Evolutionary conservation across 225 moss, liverwort and hornwort genomes (phyloP), one percentile per base, ranked within the genome.

Genomic region (Polytrichum formosum): DNA sequence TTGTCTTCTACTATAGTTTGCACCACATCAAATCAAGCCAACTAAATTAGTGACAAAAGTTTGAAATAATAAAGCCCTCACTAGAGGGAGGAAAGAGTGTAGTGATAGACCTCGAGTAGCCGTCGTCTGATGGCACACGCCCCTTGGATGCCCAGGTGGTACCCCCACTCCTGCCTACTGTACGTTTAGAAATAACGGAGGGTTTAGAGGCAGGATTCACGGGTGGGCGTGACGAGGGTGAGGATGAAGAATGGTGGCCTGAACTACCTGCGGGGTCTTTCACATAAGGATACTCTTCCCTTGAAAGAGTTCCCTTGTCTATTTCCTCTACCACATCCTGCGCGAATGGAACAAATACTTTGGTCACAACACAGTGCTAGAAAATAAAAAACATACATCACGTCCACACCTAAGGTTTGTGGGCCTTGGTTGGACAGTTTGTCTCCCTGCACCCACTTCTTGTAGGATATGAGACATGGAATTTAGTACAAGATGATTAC

Each of bases 311-410:
- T 33, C 87, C 97, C 79, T 94, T 98, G 30, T 84, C 85, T 28
- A 92, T 75, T 67, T 98, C 91, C 77, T 98, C 94, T 66, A 98
- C 82, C 77, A 98, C 68, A 80, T 98, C 94, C 96, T 97, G 84
- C 64, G 73, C 56, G 54, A 28, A 63, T 25, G 20, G 54, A 22
- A 61, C 21, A 29, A 73, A 70, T 59, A 35, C 21, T 4, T 22
- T 22, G 60, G 13, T 46, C 46, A 16, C 7, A 46, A 16, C 46
- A 13, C 16, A 16, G 46, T 46, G 46, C 16, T 13, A 46, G 13
- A 46, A 46, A 13, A 46, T 46, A 13, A 46, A 4, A 46, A 13
- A 46, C 13, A 46, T 46, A 46, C 46, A 46, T 13, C 13, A 4
- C 4, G 4, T 46, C 46, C 16, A 46, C 16, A 46, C 46, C 46